Base-by-base conservation (phyloP, 2,329 filamentous ascomycete genomes). In the Plectosphaerella sp. region DNA sequence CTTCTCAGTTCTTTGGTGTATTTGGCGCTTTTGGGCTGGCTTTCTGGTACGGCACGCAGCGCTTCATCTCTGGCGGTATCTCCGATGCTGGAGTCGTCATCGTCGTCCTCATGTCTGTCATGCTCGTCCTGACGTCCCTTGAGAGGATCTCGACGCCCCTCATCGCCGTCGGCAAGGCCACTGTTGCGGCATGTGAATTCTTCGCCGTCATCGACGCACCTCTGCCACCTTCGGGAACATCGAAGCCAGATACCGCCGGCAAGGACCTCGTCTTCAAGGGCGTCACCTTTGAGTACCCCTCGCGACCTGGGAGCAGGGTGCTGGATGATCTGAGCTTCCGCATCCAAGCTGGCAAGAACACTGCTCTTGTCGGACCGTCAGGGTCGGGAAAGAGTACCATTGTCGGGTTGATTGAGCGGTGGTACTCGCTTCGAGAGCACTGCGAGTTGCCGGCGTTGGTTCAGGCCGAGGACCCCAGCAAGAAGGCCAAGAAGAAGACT, bases 301-400 rank as follows among this genome's bases (percentile, higher is more conserved):
- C 72, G 47, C 75, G 86, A 12, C 82, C 83, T 0, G 77, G 84
- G 53, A 78, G 86, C 54, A 82, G 82, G 59, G 80, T 89, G 0
- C 67, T 89, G 1, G 77, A 87, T 58, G 69, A 75, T 3, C 65
- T 89, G 3, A 75, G 78, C 58, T 67, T 89, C 9, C 71, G 66
- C 0, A 80, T 90, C 51, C 73, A 80, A 54, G 75, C 80, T 8
- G 84, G 85, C 18, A 87, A 88, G 61, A 78, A 85, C 2, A 89
- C 86, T 1, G 88, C 88, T 2, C 85, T 91, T 16, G 87, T 91
- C 18, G 88, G 88, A 0, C 80, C 86, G 1, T 88, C 84, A 3
- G 88, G 88, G 0, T 84, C 80, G 5, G 88, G 88, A 1, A 92
- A 91, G 65, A 88, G 83, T 48, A 91, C 88, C 0, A 82, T 91